Base-by-base conservation (phyloP, 116 monocot species). In the Dioscorea cayenensis region DNA sequence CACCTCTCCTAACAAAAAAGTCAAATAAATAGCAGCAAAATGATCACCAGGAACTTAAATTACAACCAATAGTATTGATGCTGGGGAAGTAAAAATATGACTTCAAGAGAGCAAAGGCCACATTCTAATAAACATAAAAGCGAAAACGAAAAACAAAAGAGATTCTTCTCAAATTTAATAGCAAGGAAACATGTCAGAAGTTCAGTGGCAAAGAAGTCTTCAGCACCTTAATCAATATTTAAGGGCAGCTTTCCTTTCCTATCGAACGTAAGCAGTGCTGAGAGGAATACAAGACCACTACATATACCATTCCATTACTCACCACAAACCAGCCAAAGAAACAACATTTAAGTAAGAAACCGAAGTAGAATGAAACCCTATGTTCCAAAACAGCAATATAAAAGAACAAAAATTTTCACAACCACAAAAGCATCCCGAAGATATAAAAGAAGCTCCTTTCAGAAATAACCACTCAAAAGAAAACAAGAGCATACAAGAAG, bases 1-100 rank as follows among this genome's bases (percentile, higher is more conserved):
- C 77, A 67, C 67, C 72, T 75, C 74, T 74, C 55, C 84, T 80
- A 67, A 17, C 10, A 58, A 71, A 14, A n/a, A 67, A 52, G 25
- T 70, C 8, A 77, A 65, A 28, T 9, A 55, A 25, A 17, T 35
- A 36, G 14, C 7, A 55, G 14, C 7, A 63, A 12, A 38, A 64
- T 64, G 16, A 52, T 52, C 17, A 52, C 16, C 52, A 52, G 17
- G 52, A 10, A 52, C 18, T 18, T 16, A 52, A 14, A 8, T 18
- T 52, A 52, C 18, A 52, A 52, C 52, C 52, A 13, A 14, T 10
- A 52, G 1, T 52, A 52, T 18, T 14, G 16, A 14, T 52, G 52
- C 13, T 16, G 16, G 52, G 17, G 18, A 52, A 52, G 13, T 3
- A 52, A 52, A 25, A 25, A 25, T 52, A 52, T 52, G 16, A 16